These are phyloP conservation scores for Pecoramyces ruminantium DNA, from an alignment of 192 early-diverging fungal genomes.

Conservation along the genomic window DNA sequence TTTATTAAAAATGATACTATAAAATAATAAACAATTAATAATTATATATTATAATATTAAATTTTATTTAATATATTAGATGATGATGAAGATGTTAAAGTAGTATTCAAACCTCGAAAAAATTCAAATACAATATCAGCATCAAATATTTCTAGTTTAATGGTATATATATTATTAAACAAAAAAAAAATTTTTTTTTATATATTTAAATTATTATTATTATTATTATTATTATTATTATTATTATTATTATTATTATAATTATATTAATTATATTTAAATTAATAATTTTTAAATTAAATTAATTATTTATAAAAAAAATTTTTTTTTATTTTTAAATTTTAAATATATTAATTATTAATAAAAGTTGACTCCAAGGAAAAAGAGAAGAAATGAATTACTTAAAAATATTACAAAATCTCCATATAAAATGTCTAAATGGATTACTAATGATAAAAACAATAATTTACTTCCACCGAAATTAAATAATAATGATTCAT, in stretches of 20 bases:
- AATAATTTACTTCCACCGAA: no score
- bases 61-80: not conserved
- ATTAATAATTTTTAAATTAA: no score
- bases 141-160: not conserved
- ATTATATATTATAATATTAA: no score
- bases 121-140: not conserved
- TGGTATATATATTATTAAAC: no score
- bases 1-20: no score
- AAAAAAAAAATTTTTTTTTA: no score
- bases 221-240: no score
- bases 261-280: no score
- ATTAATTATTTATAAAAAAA: no score
- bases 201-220: no score
- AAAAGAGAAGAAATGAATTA: not conserved
- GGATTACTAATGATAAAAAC: not conserved
- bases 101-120: not conserved
- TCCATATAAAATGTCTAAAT: not conserved
- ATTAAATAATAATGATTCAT: not conserved
- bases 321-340: not conserved
- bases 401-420: not conserved
- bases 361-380: not conserved
- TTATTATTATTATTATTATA: no score
- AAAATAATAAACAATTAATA: no score
- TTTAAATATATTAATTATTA: not conserved
- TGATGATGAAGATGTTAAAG: not conserved